Percentiles rank a stretch among this genome's conserved stretches.
phyloP scores from a whole-genome alignment of 495 filamentous ascomycete genomes.

The Podospora conica region DNA sequence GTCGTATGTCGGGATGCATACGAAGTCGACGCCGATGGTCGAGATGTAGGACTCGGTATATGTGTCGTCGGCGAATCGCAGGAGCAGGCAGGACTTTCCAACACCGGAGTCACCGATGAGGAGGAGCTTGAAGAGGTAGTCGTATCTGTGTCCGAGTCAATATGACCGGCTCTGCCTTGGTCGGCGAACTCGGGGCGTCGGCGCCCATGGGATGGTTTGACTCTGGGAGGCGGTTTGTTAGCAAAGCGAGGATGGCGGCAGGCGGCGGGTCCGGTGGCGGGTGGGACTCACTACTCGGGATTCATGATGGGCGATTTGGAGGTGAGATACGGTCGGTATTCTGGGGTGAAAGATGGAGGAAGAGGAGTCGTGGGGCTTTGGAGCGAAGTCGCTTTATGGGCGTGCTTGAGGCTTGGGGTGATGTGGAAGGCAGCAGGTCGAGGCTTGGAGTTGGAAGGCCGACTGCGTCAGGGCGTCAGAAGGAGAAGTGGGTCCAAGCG shows the following conservation, averaged over 20 bases:
- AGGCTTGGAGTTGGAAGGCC: slow-evolving; percentile 18
- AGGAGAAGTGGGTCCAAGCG: slow-evolving; percentile 16
- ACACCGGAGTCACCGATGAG: slow-evolving; percentile 99
- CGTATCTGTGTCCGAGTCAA: slow-evolving; percentile 66
- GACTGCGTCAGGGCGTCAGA: slow-evolving; percentile 32
- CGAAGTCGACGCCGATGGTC: slow-evolving; percentile 98
- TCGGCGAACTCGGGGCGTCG: background rate
- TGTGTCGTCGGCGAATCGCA: slow-evolving; percentile 98
- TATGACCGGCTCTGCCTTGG: background rate
- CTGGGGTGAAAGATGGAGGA: slow-evolving; percentile 12
- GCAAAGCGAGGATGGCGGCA: slow-evolving; percentile 13
- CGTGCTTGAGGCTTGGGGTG: slow-evolving; percentile 14
- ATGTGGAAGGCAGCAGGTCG: slow-evolving; percentile 25
- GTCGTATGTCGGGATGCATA: slow-evolving; percentile 43
- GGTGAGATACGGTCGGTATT: slow-evolving; percentile 13
- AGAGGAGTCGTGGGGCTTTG: slow-evolving; percentile 8
- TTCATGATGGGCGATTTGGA: slow-evolving; percentile 62
- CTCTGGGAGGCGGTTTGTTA: slow-evolving; percentile 4
- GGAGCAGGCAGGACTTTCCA: slow-evolving; percentile 96
- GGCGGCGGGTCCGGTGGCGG: slow-evolving; percentile 13
- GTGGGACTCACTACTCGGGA: slow-evolving; percentile 78
- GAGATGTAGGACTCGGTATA: slow-evolving; percentile 99
- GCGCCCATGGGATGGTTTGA: background rate
- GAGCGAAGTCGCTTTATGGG: slow-evolving; percentile 10
- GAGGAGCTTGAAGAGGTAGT: slow-evolving; percentile 99